Percentiles rank a stretch among this genome's conserved stretches.
Evolutionary conservation across 2,329 filamentous ascomycete genomes (phyloP).

Genomic region (Didymella exigua): DNA sequence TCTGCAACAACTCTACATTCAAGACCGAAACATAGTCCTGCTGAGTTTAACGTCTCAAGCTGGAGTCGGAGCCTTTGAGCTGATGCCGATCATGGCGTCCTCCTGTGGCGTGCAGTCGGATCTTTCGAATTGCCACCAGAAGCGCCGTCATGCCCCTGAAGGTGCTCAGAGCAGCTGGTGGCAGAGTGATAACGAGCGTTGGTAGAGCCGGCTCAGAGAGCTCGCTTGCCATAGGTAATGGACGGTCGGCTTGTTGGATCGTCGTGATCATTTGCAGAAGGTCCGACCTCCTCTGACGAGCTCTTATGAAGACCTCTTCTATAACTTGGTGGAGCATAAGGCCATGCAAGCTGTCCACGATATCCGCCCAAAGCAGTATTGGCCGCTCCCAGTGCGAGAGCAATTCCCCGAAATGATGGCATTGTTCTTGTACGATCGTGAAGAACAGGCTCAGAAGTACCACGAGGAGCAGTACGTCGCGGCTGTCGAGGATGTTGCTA

Average conservation of each 20-base stretch:
- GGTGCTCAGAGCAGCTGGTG: not conserved
- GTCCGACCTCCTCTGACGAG: too few species aligned
- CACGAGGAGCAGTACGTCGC: not conserved
- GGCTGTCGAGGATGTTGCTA: not conserved
- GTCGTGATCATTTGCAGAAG: too few species aligned
- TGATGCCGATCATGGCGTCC: not conserved
- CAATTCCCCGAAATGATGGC: not conserved
- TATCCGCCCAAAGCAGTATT: not conserved
- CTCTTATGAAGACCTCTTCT: too few species aligned
- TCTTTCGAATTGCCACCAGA: not conserved
- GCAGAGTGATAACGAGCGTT: not conserved
- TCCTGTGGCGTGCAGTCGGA: not conserved
- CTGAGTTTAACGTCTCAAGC: too few species aligned
- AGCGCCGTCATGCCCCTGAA: too few species aligned
- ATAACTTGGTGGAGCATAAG: slow-evolving; percentile 4
- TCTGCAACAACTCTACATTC: too few species aligned
- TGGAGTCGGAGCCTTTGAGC: not conserved
- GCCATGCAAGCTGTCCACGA: not conserved
- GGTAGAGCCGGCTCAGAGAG: not conserved
- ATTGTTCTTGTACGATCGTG: not conserved
- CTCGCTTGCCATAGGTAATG: too few species aligned
- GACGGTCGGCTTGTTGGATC: too few species aligned
- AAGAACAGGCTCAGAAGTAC: not conserved
- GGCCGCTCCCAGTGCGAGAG: slow-evolving; percentile 2
- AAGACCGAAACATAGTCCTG: too few species aligned